These are phyloP conservation scores for Cutaneotrichosporon cutaneum DNA, from an alignment of 1,284 basidiomycete genomes.

Conservation along the genomic window DNA sequence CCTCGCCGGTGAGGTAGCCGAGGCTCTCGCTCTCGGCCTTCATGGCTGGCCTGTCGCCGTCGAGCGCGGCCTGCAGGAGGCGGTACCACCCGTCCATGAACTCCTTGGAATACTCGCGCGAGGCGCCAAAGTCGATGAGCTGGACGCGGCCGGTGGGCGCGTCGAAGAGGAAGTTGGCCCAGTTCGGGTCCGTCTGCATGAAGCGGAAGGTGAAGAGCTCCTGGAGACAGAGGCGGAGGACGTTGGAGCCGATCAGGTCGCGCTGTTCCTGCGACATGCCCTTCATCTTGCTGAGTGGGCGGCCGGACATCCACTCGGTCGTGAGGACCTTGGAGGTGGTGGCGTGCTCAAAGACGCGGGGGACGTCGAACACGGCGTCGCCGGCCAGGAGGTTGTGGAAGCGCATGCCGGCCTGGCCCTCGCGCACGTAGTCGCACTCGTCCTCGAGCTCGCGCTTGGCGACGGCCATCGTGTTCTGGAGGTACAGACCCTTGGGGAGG, in stretches of 20 bases:
- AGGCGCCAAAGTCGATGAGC: conserved; percentile 95
- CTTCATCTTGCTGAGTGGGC: conserved; percentile 69
- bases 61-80: conserved; percentile 74
- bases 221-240: conserved; percentile 81
- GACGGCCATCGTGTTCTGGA: conserved; percentile 82
- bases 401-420: conserved; percentile 69
- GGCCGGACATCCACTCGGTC: conserved; percentile 81
- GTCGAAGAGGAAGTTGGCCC: conserved; percentile 96
- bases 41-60: conserved; percentile 69
- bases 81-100: conserved; percentile 89
- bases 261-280: conserved; percentile 65
- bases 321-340: conserved; percentile 81
- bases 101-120: conserved; percentile 75
- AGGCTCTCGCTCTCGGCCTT: conserved; percentile 71
- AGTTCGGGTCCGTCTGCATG: conserved; percentile 99
- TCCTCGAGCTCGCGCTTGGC: conserved; percentile 90
- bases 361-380: conserved; percentile 74
- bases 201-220: conserved; percentile 87
- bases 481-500: conserved; percentile 83
- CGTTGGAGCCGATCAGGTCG: conserved; percentile 75
- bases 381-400: conserved; percentile 64
- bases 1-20: conserved; percentile 87
- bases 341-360: conserved; percentile 72
- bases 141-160: conserved; percentile 61
- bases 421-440: conserved; percentile 90